Evolutionary conservation across 768 basidiomycete species (phyloP).

Genomic region (Amanita molliuscula): DNA sequence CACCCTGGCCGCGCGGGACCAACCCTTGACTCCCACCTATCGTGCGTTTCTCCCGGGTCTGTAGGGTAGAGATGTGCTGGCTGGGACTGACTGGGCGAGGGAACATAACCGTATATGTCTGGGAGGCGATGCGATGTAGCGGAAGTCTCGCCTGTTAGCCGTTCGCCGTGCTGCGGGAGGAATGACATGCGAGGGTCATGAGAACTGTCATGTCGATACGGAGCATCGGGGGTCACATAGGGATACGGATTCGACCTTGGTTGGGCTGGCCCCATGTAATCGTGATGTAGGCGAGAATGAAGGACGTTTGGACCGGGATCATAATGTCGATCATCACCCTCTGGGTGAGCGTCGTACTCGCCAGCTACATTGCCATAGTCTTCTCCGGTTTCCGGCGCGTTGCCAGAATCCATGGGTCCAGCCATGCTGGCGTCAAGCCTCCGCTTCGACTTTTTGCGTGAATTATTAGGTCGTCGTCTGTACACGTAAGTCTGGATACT

Average conservation of each 20-base stretch:
- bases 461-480: conserved; percentile 80
- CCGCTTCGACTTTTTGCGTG: conserved; percentile 41
- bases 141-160: neutral
- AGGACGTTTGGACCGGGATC: conserved; percentile 15
- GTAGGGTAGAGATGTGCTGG: conserved; percentile 5
- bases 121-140: conserved; percentile 3
- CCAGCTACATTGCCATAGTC: conserved; percentile 12
- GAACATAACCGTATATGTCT: conserved; percentile 4
- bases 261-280: conserved; percentile 7
- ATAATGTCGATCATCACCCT: conserved; percentile 23
- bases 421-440: conserved; percentile 20
- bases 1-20: conserved; percentile 3
- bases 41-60: conserved; percentile 2
- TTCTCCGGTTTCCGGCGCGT: conserved; percentile 18
- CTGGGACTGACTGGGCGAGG: conserved; percentile 4
- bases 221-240: conserved; percentile 4
- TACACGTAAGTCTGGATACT: conserved; percentile 91
- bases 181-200: conserved; percentile 17
- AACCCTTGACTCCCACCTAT: conserved; percentile 8
- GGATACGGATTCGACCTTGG: conserved; percentile 3
- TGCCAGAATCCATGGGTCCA: conserved; percentile 1
- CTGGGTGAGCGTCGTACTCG: conserved; percentile 26
- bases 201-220: conserved; percentile 10
- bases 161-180: conserved; percentile 6
- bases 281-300: conserved; percentile 18